Evolutionary conservation across 140 eudicot genomes (phyloP).

Genomic region (Erigeron philadelphicus): DNA sequence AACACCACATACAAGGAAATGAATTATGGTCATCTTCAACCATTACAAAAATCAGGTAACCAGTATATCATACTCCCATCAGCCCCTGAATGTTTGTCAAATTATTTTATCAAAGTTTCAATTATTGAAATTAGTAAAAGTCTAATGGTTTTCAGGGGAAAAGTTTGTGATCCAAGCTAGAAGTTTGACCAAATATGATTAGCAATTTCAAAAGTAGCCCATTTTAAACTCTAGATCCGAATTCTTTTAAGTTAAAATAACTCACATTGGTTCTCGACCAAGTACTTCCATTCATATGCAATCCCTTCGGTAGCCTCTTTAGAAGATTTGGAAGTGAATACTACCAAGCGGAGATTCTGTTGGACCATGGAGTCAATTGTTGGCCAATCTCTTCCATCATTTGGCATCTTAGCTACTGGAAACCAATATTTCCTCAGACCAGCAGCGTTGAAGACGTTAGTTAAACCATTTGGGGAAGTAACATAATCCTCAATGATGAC

Average conservation of each 20-base stretch:
- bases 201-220: too few species aligned
- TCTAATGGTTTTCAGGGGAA: background rate
- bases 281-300: conserved; percentile 83
- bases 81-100: background rate
- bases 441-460: conserved; percentile 72
- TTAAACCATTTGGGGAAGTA: conserved; percentile 79
- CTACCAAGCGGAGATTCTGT: conserved; percentile 72
- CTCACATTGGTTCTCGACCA: conserved; percentile 21
- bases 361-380: conserved; percentile 77
- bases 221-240: too few species aligned
- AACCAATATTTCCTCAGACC: conserved; percentile 80
- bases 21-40: background rate
- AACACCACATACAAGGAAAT: background rate
- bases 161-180: background rate
- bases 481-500: conserved; percentile 89
- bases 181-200: background rate
- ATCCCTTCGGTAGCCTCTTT: conserved; percentile 84
- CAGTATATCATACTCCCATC: conserved; percentile 1
- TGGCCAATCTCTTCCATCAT: conserved; percentile 86
- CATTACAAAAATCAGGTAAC: background rate
- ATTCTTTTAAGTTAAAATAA: conserved; percentile 35
- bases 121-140: background rate
- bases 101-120: background rate
- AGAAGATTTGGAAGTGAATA: conserved; percentile 72
- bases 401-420: conserved; percentile 89